Evolutionary conservation across 441 rosid genomes (phyloP), one percentile per base, ranked within the genome.

Genomic region (Hura crepitans): DNA sequence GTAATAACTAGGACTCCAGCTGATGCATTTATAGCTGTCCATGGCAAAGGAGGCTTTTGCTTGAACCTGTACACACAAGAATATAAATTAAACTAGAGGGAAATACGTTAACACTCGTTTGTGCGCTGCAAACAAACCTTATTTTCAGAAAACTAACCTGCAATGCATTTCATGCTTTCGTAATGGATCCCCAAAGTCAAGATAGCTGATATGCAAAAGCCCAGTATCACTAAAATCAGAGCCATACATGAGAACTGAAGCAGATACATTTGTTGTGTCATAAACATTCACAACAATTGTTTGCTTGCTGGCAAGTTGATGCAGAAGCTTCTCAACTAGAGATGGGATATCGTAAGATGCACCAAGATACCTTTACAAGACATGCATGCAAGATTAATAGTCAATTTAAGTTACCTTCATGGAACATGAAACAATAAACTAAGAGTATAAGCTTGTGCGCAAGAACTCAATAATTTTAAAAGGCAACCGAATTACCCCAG

Each of bases 261-360:
- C 80, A 31, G 89, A 85, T 55, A 77, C 61, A 79, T 92, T 87
- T 58, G 97, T 95, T 65, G 92, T 95, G 77, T 92, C 99, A 62
- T 86, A 95, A 69, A 95, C 99, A 75, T 92, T 85, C 77, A 92
- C 99, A 56, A 86, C 89, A 78, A 95, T 90, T 0, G 87, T 89
- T 80, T 89, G 90, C 78, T 90, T 90, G 87, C 99, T 86, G 51
- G 97, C 96, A 74, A 95, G 96, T 78, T 95, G 99, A 70, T 86
- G 96, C 77, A 95, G 86, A 71, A 92, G 96, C 82, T 90, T 92
- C 83, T 95, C 94, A 80, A 95, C 99, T 69, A 95, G 80, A n/a
- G 97, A 95, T 57, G 94, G 97, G 60, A 95, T 86, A 82, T 95
- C 99, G 81, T 92, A 95, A 69, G 97, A 87, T 65, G 97, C 97